Evolutionary conservation across 768 basidiomycete genomes (phyloP).

Genomic region (Nidularia sp.): DNA sequence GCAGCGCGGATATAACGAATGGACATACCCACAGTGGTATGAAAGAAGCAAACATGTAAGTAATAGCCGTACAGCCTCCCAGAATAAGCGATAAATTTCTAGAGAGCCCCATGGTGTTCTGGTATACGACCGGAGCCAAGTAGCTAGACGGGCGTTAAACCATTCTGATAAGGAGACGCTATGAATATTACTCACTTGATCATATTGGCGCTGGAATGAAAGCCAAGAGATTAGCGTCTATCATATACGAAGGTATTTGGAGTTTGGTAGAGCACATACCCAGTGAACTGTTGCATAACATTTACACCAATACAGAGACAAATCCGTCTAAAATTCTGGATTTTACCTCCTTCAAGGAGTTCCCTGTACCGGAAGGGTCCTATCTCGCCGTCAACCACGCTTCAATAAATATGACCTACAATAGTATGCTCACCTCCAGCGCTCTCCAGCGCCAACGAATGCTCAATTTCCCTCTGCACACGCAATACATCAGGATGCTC

Average conservation of each 20-base stretch:
- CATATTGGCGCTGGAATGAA: constrained; percentile 26
- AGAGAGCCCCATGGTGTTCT: constrained; percentile 36
- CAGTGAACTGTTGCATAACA: constrained; percentile 40
- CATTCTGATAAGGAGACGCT: background rate
- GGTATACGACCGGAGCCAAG: constrained; percentile 34
- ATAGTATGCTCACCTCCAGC: constrained; percentile 22
- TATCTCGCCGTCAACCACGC: constrained; percentile 3
- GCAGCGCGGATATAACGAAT: background rate
- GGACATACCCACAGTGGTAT: constrained; percentile 29
- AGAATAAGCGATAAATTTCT: constrained; percentile 34
- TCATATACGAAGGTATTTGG: background rate
- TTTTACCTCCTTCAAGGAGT: constrained; percentile 27
- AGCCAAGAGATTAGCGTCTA: background rate
- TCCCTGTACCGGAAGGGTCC: constrained; percentile 30
- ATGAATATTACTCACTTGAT: constrained; percentile 22
- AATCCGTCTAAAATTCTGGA: constrained; percentile 33
- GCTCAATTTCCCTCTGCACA: constrained; percentile 29
- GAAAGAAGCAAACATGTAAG: constrained; percentile 36
- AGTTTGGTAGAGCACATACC: constrained; percentile 19
- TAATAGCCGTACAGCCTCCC: constrained; percentile 32
- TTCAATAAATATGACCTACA: background rate
- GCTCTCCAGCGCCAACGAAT: constrained; percentile 29
- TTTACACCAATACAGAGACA: constrained; percentile 33
- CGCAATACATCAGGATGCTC: constrained; percentile 28
- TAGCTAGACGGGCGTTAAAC: constrained; percentile 19